Conservation (phyloP, 148 eudicot genomes). For the Rhododendron kiyosumense region DNA sequence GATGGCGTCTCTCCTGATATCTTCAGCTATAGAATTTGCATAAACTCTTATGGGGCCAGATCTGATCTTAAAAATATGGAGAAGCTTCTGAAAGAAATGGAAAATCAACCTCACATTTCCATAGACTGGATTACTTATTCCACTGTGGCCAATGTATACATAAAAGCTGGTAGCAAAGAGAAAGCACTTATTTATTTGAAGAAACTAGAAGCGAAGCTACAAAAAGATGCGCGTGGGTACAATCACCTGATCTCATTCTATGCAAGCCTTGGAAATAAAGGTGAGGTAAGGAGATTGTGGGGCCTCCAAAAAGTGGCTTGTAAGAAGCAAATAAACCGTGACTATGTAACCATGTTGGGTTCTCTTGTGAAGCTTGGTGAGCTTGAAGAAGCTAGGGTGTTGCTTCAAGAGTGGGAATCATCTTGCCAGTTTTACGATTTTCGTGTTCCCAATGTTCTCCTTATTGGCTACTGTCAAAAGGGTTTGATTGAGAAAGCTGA, state of each 20-base stretch:
- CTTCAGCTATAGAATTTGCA: slow-evolving; percentile 40
- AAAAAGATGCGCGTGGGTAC: slow-evolving; percentile 25
- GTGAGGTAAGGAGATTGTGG: slow-evolving; percentile 47
- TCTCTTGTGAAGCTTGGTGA: slow-evolving; percentile 43
- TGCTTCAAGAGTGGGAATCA: slow-evolving; percentile 51
- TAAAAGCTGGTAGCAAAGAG: slow-evolving; percentile 30
- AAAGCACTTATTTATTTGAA: slow-evolving; percentile 36
- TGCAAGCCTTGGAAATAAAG: slow-evolving; percentile 36
- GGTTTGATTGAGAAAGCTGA: slow-evolving; percentile 41
- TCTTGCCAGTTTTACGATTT: slow-evolving; percentile 33
- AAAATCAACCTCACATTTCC: slow-evolving; percentile 26
- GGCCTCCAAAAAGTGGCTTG: slow-evolving; percentile 24
- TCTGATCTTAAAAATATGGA: slow-evolving; percentile 36
- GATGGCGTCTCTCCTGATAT: slow-evolving; percentile 34
- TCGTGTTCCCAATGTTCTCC: slow-evolving; percentile 41
- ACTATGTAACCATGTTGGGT: slow-evolving; percentile 37
- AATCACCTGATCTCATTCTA: slow-evolving; percentile 40
- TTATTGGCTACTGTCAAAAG: slow-evolving; percentile 38
- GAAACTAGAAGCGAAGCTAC: slow-evolving; percentile 33
- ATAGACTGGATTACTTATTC: slow-evolving; percentile 45
- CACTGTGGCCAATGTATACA: slow-evolving; percentile 27
- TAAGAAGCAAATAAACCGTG: slow-evolving; percentile 35
- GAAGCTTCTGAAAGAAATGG: slow-evolving; percentile 34
- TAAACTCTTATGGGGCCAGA: slow-evolving; percentile 33
- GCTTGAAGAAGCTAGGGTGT: slow-evolving; percentile 31